Percentiles rank a stretch among this genome's conserved stretches.
These are phyloP conservation scores for Fusarium sp. DNA, from an alignment of 2,329 filamentous ascomycete genomes.

Conservation along the genomic window DNA sequence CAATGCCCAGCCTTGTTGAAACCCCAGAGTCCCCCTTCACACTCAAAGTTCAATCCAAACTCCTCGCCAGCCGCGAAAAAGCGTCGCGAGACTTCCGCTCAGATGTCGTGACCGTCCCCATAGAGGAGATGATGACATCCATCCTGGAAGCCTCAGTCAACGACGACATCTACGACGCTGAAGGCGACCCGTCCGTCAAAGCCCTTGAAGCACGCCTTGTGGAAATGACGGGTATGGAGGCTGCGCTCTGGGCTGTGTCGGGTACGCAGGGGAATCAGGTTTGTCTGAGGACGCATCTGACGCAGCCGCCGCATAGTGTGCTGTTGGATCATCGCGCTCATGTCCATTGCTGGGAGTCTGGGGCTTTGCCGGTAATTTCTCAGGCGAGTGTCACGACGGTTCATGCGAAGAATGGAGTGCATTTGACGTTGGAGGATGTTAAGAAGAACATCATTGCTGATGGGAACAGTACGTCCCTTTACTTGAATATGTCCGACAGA, in stretches of 20 bases:
- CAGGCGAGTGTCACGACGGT: slow-evolving; percentile 76
- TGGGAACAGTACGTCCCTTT: slow-evolving; percentile 41
- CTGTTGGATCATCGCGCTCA: slow-evolving; percentile 75
- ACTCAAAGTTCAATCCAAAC: slow-evolving; percentile 25
- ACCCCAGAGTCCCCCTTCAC: slow-evolving; percentile 27
- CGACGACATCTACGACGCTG: slow-evolving; percentile 48
- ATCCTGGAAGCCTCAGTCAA: slow-evolving; percentile 47
- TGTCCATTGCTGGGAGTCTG: slow-evolving; percentile 74
- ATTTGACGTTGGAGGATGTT: slow-evolving; percentile 81
- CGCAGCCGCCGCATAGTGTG: slow-evolving; percentile 47
- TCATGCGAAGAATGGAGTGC: slow-evolving; percentile 74
- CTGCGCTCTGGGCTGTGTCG: slow-evolving; percentile 46
- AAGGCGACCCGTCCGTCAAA: slow-evolving; percentile 47
- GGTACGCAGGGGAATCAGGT: slow-evolving; percentile 49
- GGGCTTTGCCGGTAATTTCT: slow-evolving; percentile 74
- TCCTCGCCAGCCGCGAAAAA: slow-evolving; percentile 25
- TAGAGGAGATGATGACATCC: slow-evolving; percentile 48
- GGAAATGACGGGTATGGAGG: slow-evolving; percentile 47
- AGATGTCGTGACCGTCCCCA: slow-evolving; percentile 48
- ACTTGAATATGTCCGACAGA: not conserved
- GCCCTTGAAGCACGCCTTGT: slow-evolving; percentile 41
- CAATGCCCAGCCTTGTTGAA: slow-evolving; percentile 20
- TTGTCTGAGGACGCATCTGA: slow-evolving; percentile 47
- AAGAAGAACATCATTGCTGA: slow-evolving; percentile 54
- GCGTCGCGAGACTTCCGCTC: slow-evolving; percentile 47